phyloP scores from a whole-genome alignment of 441 rosid genomes.

The Codiaeum variegatum region DNA sequence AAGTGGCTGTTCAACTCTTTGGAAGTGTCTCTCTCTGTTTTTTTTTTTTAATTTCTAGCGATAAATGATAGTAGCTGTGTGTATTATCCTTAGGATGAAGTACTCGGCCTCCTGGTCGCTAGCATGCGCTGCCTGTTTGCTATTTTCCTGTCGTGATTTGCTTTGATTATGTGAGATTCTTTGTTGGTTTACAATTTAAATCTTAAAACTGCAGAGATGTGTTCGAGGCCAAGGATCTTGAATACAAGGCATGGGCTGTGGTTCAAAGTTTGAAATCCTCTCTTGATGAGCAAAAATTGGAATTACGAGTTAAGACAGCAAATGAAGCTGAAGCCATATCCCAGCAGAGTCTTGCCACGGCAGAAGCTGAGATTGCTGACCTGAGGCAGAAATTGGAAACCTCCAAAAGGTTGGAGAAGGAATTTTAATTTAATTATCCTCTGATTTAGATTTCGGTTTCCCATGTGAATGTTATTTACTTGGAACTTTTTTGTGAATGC shows the following conservation, averaged over 20 bases:
- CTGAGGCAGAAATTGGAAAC: constrained; percentile 76
- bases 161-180: constrained; percentile 6
- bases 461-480: not conserved
- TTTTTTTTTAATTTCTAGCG: not conserved
- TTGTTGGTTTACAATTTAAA: constrained; percentile 17
- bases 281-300: constrained; percentile 85
- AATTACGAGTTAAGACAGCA: constrained; percentile 87
- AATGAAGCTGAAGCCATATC: constrained; percentile 95
- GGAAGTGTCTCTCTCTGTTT: not conserved
- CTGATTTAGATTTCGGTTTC: not conserved
- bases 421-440: not conserved
- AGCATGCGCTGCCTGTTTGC: not conserved
- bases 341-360: constrained; percentile 91
- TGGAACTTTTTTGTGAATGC: not conserved
- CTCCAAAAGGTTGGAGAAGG: constrained; percentile 62
- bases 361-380: constrained; percentile 97
- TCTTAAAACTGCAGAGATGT: constrained; percentile 55
- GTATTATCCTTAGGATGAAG: not conserved
- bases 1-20: not conserved
- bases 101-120: constrained; percentile 4
- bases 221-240: constrained; percentile 69
- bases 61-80: not conserved
- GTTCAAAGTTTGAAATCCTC: constrained; percentile 75
- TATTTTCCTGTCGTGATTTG: constrained; percentile 6
- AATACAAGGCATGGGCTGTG: constrained; percentile 78